Evolutionary conservation across 163 green algal genomes (phyloP), one percentile per base, ranked within the genome.

Genomic region (Chlorella variabilis): DNA sequence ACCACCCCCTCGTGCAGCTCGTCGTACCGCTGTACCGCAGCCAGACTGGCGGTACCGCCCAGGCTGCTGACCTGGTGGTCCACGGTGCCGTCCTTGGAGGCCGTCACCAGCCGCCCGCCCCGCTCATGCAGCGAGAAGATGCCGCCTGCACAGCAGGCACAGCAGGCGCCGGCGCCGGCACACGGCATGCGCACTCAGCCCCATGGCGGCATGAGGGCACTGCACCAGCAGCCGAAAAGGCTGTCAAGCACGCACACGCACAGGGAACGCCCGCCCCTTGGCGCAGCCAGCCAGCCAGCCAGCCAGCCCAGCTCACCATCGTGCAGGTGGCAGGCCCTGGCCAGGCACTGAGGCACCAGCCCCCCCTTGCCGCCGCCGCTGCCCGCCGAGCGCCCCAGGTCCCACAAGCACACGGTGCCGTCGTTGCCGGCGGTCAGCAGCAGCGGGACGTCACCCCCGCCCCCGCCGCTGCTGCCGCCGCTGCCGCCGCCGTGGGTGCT

Each of bases 41-140:
- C 23, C 13, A 81, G 41, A 29, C 36, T 67, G 36, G 76, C 45
- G 25, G 39, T 49, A 61, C 42, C 31, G 75, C 51, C 33, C 33
- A 80, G 7, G 23, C 23, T 38, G 58, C 58, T 77, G 38, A 88
- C 15, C n/a, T n/a, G n/a, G n/a, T n/a, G n/a, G 4, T n/a, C 79
- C 34, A 88, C 66, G 5, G 33, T 84, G 54, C 66, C 34, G 51
- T 86, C 84, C 36, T 87, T 87, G 29, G 66, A 69, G 7, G 66
- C 77, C 27, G 83, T 81, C 45, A 85, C 20, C 18, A 87, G 4
- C n/a, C 63, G 42, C 6, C 41, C 31, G 71, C 54, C 29, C 21
- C n/a, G 31, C 49, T 79, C 80, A 15, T 85, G 78, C 63, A 88
- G 78, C 11, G 71, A 83, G 42, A 85, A 88, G 9, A 88, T 85